Evolutionary conservation across 2,329 filamentous ascomycete species (phyloP).

Genomic region (Cordyceps javanica): DNA sequence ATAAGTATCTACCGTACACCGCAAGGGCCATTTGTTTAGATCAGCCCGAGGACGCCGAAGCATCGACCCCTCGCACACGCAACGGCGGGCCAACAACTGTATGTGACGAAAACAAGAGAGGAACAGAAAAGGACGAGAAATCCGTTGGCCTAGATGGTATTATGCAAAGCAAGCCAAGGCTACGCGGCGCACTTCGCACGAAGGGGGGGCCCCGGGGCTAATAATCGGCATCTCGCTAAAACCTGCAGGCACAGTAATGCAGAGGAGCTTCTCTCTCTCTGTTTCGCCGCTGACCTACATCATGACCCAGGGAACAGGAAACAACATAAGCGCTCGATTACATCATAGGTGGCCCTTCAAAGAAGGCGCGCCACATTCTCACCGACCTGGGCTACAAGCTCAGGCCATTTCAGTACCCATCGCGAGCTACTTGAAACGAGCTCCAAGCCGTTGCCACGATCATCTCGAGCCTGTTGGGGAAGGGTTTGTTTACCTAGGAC

Average conservation of each 20-base stretch:
- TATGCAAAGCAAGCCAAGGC: background rate
- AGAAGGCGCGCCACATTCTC: background rate
- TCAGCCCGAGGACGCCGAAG: background rate
- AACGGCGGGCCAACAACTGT: background rate
- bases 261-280: background rate
- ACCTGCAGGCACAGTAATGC: background rate
- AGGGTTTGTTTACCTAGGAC: background rate
- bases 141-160: too few species aligned
- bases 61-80: background rate
- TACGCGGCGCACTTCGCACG: background rate
- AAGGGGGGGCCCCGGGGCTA: too few species aligned
- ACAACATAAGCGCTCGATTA: background rate
- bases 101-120: too few species aligned
- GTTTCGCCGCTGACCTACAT: background rate
- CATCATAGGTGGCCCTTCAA: background rate
- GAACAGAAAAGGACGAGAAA: background rate
- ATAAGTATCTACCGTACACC: too few species aligned
- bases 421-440: too few species aligned
- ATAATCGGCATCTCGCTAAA: background rate
- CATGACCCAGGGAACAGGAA: background rate
- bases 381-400: too few species aligned
- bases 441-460: too few species aligned
- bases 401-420: background rate
- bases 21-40: too few species aligned
- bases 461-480: too few species aligned